Conservation (phyloP, 495 filamentous ascomycete genomes). For the Hypomontagnella monticulosa region DNA sequence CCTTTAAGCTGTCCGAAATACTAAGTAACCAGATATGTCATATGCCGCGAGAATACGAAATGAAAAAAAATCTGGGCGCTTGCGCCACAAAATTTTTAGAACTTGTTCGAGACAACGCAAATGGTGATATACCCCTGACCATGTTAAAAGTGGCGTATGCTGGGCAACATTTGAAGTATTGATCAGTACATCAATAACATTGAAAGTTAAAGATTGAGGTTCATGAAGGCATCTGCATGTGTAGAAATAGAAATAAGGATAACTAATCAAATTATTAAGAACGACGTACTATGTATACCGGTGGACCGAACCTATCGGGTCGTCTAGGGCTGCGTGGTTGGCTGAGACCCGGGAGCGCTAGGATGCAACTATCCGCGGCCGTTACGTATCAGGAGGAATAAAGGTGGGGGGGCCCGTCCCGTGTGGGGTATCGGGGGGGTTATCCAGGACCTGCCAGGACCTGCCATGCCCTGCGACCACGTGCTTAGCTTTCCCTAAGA, state of each 20-base stretch:
- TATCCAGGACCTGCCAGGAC: neutral
- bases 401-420: conserved; percentile 15
- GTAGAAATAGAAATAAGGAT: too few species aligned
- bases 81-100: too few species aligned
- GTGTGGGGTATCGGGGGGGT: conserved; percentile 18
- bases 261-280: neutral
- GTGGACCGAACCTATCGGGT: conserved; percentile 29
- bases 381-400: conserved; percentile 15
- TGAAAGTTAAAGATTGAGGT: neutral
- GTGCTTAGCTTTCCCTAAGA: too few species aligned
- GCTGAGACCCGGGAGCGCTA: conserved; percentile 28
- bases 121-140: too few species aligned
- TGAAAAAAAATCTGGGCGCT: too few species aligned
- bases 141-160: too few species aligned
- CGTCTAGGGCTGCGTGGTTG: conserved; percentile 23
- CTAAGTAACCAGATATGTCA: neutral
- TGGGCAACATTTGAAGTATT: too few species aligned
- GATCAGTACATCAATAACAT: too few species aligned
- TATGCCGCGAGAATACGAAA: neutral
- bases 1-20: neutral
- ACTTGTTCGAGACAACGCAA: too few species aligned
- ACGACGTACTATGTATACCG: neutral
- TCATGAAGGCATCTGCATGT: too few species aligned
- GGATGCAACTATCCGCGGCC: conserved; percentile 33
- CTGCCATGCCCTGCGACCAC: too few species aligned